These are phyloP conservation scores for Wickerhamiella hasegawae DNA, from an alignment of 805 yeast species.

Conservation along the genomic window DNA sequence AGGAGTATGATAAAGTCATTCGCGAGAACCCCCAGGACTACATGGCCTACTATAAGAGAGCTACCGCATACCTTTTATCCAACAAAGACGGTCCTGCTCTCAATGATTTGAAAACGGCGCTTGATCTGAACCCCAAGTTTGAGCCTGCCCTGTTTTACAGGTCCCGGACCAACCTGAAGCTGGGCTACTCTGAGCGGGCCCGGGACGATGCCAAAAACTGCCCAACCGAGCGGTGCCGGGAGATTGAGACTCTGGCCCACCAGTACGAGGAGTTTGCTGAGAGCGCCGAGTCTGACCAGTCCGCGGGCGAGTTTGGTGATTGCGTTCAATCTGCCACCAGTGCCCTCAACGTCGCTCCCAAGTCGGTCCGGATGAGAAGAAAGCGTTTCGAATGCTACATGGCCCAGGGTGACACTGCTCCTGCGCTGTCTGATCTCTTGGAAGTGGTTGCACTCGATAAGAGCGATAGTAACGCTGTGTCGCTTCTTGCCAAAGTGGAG, in stretches of 20 bases:
- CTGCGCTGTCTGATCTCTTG: conserved; percentile 22
- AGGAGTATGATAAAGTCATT: conserved; percentile 17
- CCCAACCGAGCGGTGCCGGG: conserved; percentile 11
- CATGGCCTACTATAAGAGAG: conserved; percentile 23
- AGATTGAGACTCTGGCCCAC: conserved; percentile 8
- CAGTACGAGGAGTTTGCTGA: conserved; percentile 4
- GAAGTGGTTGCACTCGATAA: conserved; percentile 16
- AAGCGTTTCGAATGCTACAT: conserved; percentile 22
- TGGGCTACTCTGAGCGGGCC: conserved; percentile 19
- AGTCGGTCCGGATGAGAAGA: conserved; percentile 13
- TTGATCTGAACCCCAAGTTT: conserved; percentile 21
- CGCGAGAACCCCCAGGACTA: conserved; percentile 16
- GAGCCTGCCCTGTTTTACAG: conserved; percentile 23
- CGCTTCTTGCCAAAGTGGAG: conserved; percentile 32
- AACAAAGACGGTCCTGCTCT: conserved; percentile 23
- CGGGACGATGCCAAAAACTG: conserved; percentile 9
- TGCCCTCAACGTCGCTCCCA: conserved; percentile 20
- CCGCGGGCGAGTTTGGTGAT: conserved; percentile 9
- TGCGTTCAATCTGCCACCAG: conserved; percentile 15
- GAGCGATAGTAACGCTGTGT: conserved; percentile 16
- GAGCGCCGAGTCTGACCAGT: conserved; percentile 8
- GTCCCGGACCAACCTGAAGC: conserved; percentile 18
- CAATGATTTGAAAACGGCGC: conserved; percentile 20
- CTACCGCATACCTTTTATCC: conserved; percentile 21
- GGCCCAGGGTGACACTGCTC: conserved; percentile 17